A percentile compares a stretch with the other conserved stretches of the same genome.
phyloP scores from a whole-genome alignment of 805 yeast species.

The Nakazawaea ishiwadae region DNA sequence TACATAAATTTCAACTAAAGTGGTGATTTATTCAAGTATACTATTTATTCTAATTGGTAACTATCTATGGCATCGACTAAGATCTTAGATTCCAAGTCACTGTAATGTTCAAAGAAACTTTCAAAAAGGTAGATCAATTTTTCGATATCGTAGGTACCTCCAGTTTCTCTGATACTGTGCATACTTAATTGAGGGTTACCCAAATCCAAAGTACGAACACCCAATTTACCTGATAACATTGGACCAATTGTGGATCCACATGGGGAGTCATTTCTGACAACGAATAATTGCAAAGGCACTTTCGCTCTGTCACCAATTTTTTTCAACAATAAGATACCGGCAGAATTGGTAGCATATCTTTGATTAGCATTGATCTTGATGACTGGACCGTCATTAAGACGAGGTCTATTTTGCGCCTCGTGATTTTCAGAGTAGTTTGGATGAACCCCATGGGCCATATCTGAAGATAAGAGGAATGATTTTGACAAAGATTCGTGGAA shows the following conservation, averaged over 20 bases:
- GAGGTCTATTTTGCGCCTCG: slow-evolving; percentile 76
- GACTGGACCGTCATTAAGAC: slow-evolving; percentile 85
- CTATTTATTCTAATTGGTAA: too few species aligned
- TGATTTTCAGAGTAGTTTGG: slow-evolving; percentile 81
- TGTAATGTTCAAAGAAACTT: slow-evolving; percentile 50
- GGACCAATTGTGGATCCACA: slow-evolving; percentile 98
- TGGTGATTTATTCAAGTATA: too few species aligned
- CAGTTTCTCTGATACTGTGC: slow-evolving; percentile 93
- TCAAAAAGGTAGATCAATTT: slow-evolving; percentile 57
- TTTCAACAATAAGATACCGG: slow-evolving; percentile 78
- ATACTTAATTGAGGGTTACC: slow-evolving; percentile 91
- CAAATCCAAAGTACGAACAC: slow-evolving; percentile 80
- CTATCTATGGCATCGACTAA: slow-evolving; percentile 26
- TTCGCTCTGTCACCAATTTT: slow-evolving; percentile 59
- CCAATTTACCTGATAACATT: slow-evolving; percentile 79
- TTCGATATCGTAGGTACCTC: slow-evolving; percentile 72
- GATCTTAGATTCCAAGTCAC: slow-evolving; percentile 35
- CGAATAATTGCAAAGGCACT: slow-evolving; percentile 88
- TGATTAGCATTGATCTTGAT: slow-evolving; percentile 93
- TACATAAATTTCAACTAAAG: too few species aligned
- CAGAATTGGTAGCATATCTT: slow-evolving; percentile 89
- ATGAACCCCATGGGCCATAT: slow-evolving; percentile 96
- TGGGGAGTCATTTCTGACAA: slow-evolving; percentile 88
- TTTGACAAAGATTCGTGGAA: slow-evolving; percentile 59
- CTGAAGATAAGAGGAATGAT: slow-evolving; percentile 87